phyloP scores from a whole-genome alignment of 495 filamentous ascomycete genomes.

The Daldinia grandis region DNA sequence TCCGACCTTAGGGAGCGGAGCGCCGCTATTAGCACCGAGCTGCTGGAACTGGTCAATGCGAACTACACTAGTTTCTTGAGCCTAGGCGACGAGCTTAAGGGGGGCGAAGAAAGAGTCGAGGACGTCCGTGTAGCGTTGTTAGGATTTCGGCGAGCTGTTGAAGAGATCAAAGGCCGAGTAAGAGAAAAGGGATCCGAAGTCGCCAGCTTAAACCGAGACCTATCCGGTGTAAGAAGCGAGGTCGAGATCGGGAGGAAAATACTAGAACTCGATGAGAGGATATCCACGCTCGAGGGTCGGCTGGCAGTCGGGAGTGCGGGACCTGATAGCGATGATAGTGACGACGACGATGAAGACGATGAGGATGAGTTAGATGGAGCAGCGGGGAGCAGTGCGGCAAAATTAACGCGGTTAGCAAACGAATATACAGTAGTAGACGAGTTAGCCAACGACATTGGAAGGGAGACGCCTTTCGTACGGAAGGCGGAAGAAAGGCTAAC shows the following conservation, averaged over 20 bases:
- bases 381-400: constrained; percentile 52
- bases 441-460: constrained; percentile 54
- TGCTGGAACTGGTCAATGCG: constrained; percentile 91
- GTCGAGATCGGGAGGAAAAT: constrained; percentile 69
- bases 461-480: constrained; percentile 53
- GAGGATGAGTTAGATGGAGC: constrained; percentile 44
- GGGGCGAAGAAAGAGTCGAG: constrained; percentile 91
- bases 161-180: constrained; percentile 60
- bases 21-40: constrained; percentile 77
- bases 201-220: constrained; percentile 50
- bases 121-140: constrained; percentile 88
- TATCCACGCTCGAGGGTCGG: constrained; percentile 77
- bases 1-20: constrained; percentile 81
- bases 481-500: constrained; percentile 64
- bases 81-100: constrained; percentile 80
- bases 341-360: constrained; percentile 48
- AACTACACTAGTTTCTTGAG: constrained; percentile 92
- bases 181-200: constrained; percentile 57
- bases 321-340: constrained; percentile 46
- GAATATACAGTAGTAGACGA: constrained; percentile 53
- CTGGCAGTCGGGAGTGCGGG: constrained; percentile 57
- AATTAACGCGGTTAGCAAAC: constrained; percentile 54
- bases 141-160: constrained; percentile 82
- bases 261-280: constrained; percentile 72
- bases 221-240: constrained; percentile 50